phyloP scores from a whole-genome alignment of 179 eudicot species.

The Pouteria campechiana region DNA sequence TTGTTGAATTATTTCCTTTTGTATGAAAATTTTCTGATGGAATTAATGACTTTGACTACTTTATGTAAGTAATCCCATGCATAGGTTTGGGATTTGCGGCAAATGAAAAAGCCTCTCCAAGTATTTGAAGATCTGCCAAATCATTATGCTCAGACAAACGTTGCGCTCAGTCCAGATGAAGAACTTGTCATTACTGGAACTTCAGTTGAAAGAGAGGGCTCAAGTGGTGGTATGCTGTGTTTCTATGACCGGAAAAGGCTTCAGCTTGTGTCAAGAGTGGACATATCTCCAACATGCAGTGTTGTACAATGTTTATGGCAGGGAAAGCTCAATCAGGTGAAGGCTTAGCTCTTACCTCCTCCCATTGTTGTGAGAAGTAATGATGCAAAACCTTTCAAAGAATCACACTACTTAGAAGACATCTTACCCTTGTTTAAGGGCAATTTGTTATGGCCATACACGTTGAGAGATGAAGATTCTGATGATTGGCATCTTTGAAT shows the following conservation, averaged over 20 bases:
- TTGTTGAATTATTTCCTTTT: background rate
- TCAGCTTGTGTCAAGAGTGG: conserved; percentile 76
- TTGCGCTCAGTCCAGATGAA: conserved; percentile 83
- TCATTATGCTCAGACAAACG: conserved; percentile 85
- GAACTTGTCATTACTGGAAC: conserved; percentile 87
- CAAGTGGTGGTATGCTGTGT: conserved; percentile 78
- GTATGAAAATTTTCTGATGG: background rate
- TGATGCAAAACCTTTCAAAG: background rate
- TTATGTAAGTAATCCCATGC: no score
- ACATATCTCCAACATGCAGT: conserved; percentile 75
- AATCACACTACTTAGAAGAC: no score
- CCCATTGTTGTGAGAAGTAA: background rate
- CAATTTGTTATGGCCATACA: no score
- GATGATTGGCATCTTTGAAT: no score
- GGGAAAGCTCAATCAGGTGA: conserved; percentile 91
- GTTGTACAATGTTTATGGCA: conserved; percentile 99
- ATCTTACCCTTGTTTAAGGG: no score
- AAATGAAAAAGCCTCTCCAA: conserved; percentile 61
- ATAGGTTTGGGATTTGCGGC: conserved; percentile 96
- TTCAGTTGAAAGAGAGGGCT: conserved; percentile 77
- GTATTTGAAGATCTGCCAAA: conserved; percentile 86
- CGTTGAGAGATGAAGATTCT: no score
- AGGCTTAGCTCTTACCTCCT: background rate
- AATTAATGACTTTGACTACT: no score
- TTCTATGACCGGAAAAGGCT: conserved; percentile 72